Base-by-base conservation (phyloP, 352 stramenopile genomes). In the Phytophthora palmivora region DNA sequence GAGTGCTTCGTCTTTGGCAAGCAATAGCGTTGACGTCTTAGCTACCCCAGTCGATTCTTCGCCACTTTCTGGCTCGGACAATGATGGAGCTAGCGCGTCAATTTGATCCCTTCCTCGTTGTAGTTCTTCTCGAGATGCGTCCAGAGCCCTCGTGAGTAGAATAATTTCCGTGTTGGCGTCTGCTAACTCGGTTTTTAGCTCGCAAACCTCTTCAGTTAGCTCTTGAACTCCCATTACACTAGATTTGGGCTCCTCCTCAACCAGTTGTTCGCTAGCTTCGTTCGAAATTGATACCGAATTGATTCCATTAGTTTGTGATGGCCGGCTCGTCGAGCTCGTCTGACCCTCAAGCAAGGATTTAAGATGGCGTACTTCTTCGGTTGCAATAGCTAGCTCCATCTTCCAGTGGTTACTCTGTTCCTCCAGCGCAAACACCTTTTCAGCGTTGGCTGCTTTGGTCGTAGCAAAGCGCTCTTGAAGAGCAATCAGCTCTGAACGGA, bases 401-500 rank as follows among this genome's bases (percentile, higher is more conserved):
- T 78, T 54, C 63, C 56, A 72, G n/a, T 67, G 42, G 11, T 44
- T 70, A n/a, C 32, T 58, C 16, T 63, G 52, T 50, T 80, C 64
- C 41, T 79, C 67, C 28, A 79, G 43, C 6, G 71, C 48, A 52
- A 79, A 79, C 16, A 74, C 71, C 32, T 79, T 76, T 15, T 79
- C 71, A 11, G 71, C 71, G 34, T 74, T 74, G 9, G 71, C 71
- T 42, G 63, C 67, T 61, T 79, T 79, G 16, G 66, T 76, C 11
- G 63, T 76, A 18, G 62, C 66, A 57, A 76, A 73, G 14, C 65
- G 72, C 43, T 78, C 63, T 16, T 78, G 58, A 21, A 74, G 43
- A 8, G 56, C 62, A 39, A 63, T 49, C 0, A 75, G 34, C 54
- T 74, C 58, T 3, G 46, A 53, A 37, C 56, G 48, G 11, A 52